phyloP scores from a whole-genome alignment of 1,139 yeast species.

The Zygosaccharomyces sapae region DNA sequence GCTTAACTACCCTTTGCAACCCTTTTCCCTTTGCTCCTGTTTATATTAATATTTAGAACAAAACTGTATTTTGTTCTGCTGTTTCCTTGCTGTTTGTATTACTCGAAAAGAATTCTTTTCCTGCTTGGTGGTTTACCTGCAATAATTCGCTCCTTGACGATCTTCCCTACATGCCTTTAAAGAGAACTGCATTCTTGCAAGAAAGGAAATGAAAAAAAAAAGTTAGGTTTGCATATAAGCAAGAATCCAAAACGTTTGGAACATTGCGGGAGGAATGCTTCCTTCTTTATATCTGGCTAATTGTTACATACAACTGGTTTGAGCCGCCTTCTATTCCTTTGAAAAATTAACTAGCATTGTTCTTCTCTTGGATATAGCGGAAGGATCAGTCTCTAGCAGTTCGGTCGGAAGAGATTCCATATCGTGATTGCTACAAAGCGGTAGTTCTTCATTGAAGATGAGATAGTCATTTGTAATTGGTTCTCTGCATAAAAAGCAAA shows the following conservation, averaged over 20 bases:
- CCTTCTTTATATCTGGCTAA: not conserved
- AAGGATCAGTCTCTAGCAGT: constrained; percentile 6
- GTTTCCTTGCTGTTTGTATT: not conserved
- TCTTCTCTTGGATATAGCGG: constrained; percentile 27
- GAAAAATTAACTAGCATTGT: constrained; percentile 25
- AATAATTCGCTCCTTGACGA: constrained; percentile 6
- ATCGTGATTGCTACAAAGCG: constrained; percentile 32
- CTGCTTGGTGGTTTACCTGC: constrained; percentile 3
- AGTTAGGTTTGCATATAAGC: not conserved
- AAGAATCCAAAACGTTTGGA: not conserved
- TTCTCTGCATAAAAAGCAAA: constrained; percentile 50
- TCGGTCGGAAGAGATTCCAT: constrained; percentile 24
- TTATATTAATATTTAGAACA: not conserved
- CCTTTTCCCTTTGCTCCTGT: not conserved
- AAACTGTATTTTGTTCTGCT: not conserved
- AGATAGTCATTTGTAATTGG: constrained; percentile 53
- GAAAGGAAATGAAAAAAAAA: constrained; percentile 1
- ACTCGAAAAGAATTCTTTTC: constrained; percentile 4
- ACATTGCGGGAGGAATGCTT: not conserved
- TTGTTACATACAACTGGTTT: not conserved
- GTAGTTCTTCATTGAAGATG: constrained; percentile 28
- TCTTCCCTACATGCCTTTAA: constrained; percentile 2
- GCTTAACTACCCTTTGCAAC: not conserved
- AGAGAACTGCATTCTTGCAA: constrained; percentile 1
- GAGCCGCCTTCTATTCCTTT: not conserved